Conservation (phyloP, 345 rosid genomes). For the Gossypium thurberi region DNA sequence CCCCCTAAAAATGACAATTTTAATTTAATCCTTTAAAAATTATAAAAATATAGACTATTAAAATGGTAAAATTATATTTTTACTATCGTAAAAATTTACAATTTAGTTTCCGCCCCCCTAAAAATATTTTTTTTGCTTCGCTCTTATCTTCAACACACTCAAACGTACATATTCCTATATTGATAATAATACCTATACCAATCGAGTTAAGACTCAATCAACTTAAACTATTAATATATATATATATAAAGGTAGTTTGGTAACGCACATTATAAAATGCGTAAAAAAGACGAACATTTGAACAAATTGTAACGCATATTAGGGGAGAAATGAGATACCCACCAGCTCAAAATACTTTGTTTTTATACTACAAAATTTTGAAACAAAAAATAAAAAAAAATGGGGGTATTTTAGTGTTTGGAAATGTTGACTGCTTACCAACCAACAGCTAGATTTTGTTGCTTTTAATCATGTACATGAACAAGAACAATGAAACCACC, state of each 20-base stretch:
- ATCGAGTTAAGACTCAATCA: too few species aligned
- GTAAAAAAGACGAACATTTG: neutral
- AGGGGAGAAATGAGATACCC: neutral
- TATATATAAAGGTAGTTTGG: neutral
- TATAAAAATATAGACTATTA: too few species aligned
- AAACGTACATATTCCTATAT: too few species aligned
- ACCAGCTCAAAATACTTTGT: neutral
- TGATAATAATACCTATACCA: too few species aligned
- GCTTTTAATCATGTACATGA: neutral
- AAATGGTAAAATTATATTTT: too few species aligned
- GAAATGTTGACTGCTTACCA: slow-evolving; percentile 17
- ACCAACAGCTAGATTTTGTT: slow-evolving; percentile 22
- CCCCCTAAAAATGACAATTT: too few species aligned
- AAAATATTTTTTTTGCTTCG: too few species aligned
- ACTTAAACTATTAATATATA: too few species aligned
- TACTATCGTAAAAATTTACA: too few species aligned
- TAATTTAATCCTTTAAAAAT: too few species aligned
- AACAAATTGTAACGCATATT: neutral
- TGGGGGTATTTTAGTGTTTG: neutral
- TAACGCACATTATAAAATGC: slow-evolving; percentile 10
- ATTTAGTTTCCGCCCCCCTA: too few species aligned
- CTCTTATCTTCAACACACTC: too few species aligned
- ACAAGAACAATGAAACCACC: slow-evolving; percentile 5
- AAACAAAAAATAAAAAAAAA: neutral
- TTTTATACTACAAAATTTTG: neutral